phyloP scores from a whole-genome alignment of 2,329 filamentous ascomycete genomes.

The Tolypocladium tropicale region DNA sequence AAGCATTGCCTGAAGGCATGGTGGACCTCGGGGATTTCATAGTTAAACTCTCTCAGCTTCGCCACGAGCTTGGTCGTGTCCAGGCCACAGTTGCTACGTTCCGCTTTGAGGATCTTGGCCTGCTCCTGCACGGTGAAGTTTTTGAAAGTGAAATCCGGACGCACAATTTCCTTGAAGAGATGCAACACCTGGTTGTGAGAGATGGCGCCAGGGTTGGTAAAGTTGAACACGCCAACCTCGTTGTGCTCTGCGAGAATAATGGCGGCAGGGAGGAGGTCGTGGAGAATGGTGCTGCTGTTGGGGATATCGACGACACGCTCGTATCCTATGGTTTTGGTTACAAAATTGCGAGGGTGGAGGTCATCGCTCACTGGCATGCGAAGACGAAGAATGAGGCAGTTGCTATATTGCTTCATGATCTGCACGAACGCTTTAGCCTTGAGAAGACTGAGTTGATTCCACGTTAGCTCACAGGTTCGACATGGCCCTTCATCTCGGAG shows the following conservation, averaged over 20 bases:
- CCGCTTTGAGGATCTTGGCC: slow-evolving; percentile 56
- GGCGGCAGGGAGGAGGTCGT: slow-evolving; percentile 52
- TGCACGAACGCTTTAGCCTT: slow-evolving; percentile 13
- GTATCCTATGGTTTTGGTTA: slow-evolving; percentile 59
- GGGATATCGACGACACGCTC: slow-evolving; percentile 56
- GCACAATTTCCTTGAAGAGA: slow-evolving; percentile 53
- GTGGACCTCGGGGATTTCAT: slow-evolving; percentile 50
- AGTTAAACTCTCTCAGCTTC: slow-evolving; percentile 49
- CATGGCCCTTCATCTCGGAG: slow-evolving; percentile 54
- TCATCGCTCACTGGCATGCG: slow-evolving; percentile 62
- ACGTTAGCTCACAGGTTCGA: slow-evolving; percentile 33
- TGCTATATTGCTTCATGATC: slow-evolving; percentile 52
- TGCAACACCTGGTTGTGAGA: slow-evolving; percentile 59
- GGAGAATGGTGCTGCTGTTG: slow-evolving; percentile 58
- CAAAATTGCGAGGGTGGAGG: slow-evolving; percentile 55
- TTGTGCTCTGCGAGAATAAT: slow-evolving; percentile 49
- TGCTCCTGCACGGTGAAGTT: slow-evolving; percentile 60
- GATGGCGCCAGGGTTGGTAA: slow-evolving; percentile 60
- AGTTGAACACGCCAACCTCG: slow-evolving; percentile 58
- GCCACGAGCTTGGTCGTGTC: slow-evolving; percentile 51
- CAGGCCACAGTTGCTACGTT: slow-evolving; percentile 54
- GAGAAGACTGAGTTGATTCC: background rate
- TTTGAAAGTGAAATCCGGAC: slow-evolving; percentile 50
- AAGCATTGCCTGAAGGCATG: slow-evolving; percentile 53
- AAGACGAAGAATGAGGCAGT: slow-evolving; percentile 53